Base-by-base conservation (phyloP, 2,329 filamentous ascomycete species). In the Claviceps paspali region DNA sequence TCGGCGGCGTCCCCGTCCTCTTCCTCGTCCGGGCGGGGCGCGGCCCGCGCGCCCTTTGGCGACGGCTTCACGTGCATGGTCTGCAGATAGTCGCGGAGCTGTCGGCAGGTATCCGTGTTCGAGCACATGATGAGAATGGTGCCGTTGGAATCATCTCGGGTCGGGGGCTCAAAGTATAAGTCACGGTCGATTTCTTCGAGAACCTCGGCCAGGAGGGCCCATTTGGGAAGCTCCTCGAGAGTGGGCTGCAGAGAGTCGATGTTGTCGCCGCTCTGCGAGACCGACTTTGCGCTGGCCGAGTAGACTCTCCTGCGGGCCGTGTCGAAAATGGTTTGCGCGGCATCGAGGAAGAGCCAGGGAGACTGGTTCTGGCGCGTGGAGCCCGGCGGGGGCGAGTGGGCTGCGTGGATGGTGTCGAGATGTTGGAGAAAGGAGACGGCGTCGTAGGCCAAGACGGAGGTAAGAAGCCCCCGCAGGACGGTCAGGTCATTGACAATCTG, bases 51-150 rank as follows among this genome's bases (percentile, higher is more conserved):
- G 5, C 21, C n/a, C n/a, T n/a, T n/a, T n/a, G n/a, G n/a, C n/a
- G n/a, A n/a, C n/a, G 76, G 68, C 38, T 72, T 75, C 21, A 87
- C 70, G 51, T 92, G 76, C 85, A 94, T 95, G 6, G 76, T 86
- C 54, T 93, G 82, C 15, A 98, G 63, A 53, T 88, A 96, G 53
- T 96, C 88, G 45, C 85, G 76, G 29, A 98, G 65, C 49, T 98
- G 91, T 11, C 81, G 73, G 51, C 84, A 93, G 7, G 85, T 93
- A 39, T 78, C 76, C 39, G 82, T 76, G 49, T 93, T 88, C 19
- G 80, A 79, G 52, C 88, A 96, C 91, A 98, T 96, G 54, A 98
- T 84, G 24, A 98, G 63, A 35, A 94, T 85, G 2, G 83, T 84
- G n/a, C 83, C 82, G 52, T 86, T 93, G 0, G 86, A 93, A 49